Base-by-base conservation (phyloP, 2,329 filamentous ascomycete species). In the Pezicula radicicola region DNA sequence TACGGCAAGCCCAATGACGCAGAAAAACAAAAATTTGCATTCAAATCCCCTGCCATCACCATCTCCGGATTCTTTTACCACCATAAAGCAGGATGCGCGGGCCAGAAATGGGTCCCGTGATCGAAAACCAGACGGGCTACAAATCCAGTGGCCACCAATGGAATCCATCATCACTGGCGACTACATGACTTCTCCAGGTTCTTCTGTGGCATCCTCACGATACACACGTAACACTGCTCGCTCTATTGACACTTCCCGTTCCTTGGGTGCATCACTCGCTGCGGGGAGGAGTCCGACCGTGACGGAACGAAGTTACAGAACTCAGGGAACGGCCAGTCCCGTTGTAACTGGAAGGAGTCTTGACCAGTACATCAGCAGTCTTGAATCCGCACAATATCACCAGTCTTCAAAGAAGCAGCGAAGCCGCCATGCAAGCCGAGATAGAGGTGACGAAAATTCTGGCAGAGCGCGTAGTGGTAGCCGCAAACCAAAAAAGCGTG, bases 301-400 rank as follows among this genome's bases (percentile, higher is more conserved):
- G 3, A 66, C 64, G 50, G 59, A 80, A 56, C 74, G 83, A 49
- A 77, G 76, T 50, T 77, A 72, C 56, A 74, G 68, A 46, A 75
- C 67, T 37, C 72, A 50, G n/a, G 58, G 58, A 21, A 60, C 44
- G 6, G 52, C 77, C 49, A 85, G 81, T 60, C 73, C 81, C 41
- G 81, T 79, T 55, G 73, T 79, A 10, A 85, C 81, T 60, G 79
- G 78, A 39, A 81, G 84, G 55, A 89, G 83, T 57, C 80, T 90
- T 35, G 89, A 95, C 60, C 85, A 92, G 57, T 95, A 94, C 65
- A 92, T 96, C 57, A 90, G 85, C 70, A 94, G 90, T 65, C 72
- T 96, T 1, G 91, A 96, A 33, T 81, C 90, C 47, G 89, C 90
- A 9, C 84, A 84, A 51, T 80, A 83, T 53, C 83, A 85, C 30